Percentiles rank a stretch among this genome's conserved stretches.
These are phyloP conservation scores for Melanopsichium pennsylvanicum DNA, from an alignment of 1,284 basidiomycete species.

Conservation along the genomic window DNA sequence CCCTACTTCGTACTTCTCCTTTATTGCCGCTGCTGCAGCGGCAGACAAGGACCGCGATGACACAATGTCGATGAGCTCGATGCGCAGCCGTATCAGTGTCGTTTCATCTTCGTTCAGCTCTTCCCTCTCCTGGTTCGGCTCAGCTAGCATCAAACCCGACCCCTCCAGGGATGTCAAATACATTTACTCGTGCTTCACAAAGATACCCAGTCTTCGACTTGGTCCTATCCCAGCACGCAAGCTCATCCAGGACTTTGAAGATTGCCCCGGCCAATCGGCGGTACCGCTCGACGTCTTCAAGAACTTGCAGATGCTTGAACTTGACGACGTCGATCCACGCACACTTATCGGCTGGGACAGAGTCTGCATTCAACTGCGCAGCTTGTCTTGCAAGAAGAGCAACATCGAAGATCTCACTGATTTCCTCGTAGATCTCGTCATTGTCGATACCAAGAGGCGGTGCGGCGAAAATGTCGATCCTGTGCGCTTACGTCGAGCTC, in stretches of 20 bases:
- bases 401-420: constrained; percentile 84
- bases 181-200: constrained; percentile 85
- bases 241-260: constrained; percentile 75
- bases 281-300: constrained; percentile 84
- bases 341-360: constrained; percentile 84
- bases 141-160: constrained; percentile 68
- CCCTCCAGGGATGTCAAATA: constrained; percentile 75
- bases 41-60: constrained; percentile 67
- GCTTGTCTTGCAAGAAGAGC: constrained; percentile 78
- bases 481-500: constrained; percentile 1
- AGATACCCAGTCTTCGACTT: constrained; percentile 76
- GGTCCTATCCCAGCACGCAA: constrained; percentile 70
- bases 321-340: constrained; percentile 81
- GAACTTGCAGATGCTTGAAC: constrained; percentile 78
- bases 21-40: constrained; percentile 29
- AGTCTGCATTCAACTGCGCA: constrained; percentile 75
- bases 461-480: constrained; percentile 32
- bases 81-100: constrained; percentile 78
- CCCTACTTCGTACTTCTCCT: constrained; percentile 71
- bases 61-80: constrained; percentile 77
- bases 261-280: constrained; percentile 77
- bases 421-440: constrained; percentile 78
- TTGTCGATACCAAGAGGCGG: constrained; percentile 71
- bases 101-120: constrained; percentile 73
- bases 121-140: constrained; percentile 43